A percentile compares a stretch with the other conserved stretches of the same genome.
Conservation (phyloP, 331 rosid genomes). For the Malus hybrid region DNA sequence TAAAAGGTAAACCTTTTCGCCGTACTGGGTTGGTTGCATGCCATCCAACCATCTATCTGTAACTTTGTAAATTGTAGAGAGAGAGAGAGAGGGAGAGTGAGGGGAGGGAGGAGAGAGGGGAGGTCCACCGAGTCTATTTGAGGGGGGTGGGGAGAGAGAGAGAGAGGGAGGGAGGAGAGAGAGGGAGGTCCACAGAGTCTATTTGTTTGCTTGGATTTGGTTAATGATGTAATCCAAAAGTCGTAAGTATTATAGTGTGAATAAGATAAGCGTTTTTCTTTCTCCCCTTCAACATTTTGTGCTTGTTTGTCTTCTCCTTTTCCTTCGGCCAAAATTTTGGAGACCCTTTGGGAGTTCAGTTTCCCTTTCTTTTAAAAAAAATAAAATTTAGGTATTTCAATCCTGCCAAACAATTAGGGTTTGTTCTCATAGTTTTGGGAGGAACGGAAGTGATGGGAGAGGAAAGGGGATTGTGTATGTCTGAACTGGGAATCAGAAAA, state of each 20-base stretch:
- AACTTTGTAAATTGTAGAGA: background rate
- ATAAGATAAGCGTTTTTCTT: constrained; percentile 4
- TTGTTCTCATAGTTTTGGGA: background rate
- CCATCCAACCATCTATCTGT: constrained; percentile 30
- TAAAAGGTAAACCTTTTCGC: constrained; percentile 28
- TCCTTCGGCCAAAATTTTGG: background rate
- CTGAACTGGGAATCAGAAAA: constrained; percentile 37
- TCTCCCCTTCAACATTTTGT: background rate
- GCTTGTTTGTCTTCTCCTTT: background rate
- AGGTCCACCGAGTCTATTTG: too few species aligned
- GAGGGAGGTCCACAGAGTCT: constrained; percentile 29
- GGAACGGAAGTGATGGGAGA: background rate
- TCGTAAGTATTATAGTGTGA: constrained; percentile 25
- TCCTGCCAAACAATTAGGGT: constrained; percentile 35
- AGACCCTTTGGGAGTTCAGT: background rate
- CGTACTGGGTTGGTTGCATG: constrained; percentile 60
- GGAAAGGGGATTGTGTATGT: constrained; percentile 3
- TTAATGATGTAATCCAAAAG: constrained; percentile 30
- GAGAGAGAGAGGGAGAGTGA: constrained; percentile 1
- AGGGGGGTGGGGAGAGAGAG: background rate
- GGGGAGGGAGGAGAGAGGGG: background rate
- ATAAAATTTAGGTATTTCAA: background rate
- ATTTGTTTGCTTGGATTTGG: constrained; percentile 35
- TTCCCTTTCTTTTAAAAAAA: background rate
- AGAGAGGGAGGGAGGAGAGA: constrained; percentile 2